These are phyloP conservation scores for Cystobasidiaceae sp. DNA, from an alignment of 1,284 basidiomycete genomes.

Conservation along the genomic window DNA sequence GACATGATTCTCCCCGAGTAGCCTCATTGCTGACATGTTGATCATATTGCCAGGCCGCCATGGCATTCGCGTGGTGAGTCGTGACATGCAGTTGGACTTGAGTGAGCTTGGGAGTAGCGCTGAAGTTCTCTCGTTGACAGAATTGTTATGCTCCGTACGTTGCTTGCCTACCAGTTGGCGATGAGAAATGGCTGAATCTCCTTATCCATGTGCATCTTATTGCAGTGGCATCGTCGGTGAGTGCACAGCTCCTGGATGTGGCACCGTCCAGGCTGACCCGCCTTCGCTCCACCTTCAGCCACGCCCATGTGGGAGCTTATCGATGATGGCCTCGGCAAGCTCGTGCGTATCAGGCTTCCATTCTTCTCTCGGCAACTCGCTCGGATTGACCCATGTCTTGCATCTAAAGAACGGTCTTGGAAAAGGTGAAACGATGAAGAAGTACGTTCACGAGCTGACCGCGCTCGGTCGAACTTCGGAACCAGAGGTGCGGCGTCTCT, in stretches of 20 bases:
- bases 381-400: not conserved
- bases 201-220: no score
- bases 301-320: conserved; percentile 30
- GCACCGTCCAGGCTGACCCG: not conserved
- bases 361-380: not conserved
- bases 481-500: conserved; percentile 6
- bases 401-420: conserved; percentile 4
- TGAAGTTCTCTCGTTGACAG: not conserved
- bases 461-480: conserved; percentile 17
- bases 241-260: not conserved
- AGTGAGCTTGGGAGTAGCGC: not conserved
- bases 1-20: not conserved
- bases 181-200: not conserved
- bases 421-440: conserved; percentile 22
- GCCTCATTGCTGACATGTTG: not conserved
- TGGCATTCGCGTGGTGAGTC: conserved; percentile 20
- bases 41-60: not conserved
- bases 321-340: conserved; percentile 20
- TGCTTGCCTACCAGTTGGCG: not conserved
- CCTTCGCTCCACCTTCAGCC: not conserved
- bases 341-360: not conserved
- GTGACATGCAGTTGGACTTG: not conserved
- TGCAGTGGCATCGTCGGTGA: conserved; percentile 25
- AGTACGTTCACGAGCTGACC: conserved; percentile 26
- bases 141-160: conserved; percentile 27